phyloP scores from a whole-genome alignment of 2,329 filamentous ascomycete genomes.

The Phoma sp. region DNA sequence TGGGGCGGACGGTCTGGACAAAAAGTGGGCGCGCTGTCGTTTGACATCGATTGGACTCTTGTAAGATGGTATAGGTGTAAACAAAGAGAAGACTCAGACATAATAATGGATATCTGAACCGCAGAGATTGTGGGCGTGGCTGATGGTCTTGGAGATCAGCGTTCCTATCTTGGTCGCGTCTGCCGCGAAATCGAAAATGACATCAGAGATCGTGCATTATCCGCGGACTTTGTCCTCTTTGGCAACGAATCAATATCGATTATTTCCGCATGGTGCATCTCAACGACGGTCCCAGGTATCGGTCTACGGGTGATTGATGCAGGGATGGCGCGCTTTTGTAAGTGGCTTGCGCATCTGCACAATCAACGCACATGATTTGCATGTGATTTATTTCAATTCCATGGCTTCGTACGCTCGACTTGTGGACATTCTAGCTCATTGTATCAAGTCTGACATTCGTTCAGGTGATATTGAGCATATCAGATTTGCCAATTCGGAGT shows the following conservation, averaged over 20 bases:
- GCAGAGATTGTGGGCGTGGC: conserved; percentile 7
- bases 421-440: not conserved
- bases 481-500: too few relatives aligned
- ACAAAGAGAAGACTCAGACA: conserved; percentile 16
- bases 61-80: conserved; percentile 2
- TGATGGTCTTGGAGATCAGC: conserved; percentile 19
- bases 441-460: not conserved
- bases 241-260: conserved; percentile 15
- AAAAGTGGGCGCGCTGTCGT: not conserved
- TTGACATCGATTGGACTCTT: conserved; percentile 1
- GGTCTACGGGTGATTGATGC: conserved; percentile 15
- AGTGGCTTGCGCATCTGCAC: conserved; percentile 12
- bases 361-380: not conserved
- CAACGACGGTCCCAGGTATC: conserved; percentile 15
- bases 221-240: conserved; percentile 4
- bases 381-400: too few relatives aligned
- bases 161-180: conserved; percentile 13
- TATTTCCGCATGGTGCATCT: conserved; percentile 17
- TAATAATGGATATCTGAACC: conserved; percentile 9
- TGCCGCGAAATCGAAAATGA: conserved; percentile 3
- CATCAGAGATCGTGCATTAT: conserved; percentile 1
- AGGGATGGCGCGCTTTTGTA: conserved; percentile 13
- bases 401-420: not conserved
- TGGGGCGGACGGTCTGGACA: not conserved
- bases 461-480: too few relatives aligned